Conservation (phyloP, 2,329 filamentous ascomycete genomes). For the Fusarium pseudonygamai region DNA sequence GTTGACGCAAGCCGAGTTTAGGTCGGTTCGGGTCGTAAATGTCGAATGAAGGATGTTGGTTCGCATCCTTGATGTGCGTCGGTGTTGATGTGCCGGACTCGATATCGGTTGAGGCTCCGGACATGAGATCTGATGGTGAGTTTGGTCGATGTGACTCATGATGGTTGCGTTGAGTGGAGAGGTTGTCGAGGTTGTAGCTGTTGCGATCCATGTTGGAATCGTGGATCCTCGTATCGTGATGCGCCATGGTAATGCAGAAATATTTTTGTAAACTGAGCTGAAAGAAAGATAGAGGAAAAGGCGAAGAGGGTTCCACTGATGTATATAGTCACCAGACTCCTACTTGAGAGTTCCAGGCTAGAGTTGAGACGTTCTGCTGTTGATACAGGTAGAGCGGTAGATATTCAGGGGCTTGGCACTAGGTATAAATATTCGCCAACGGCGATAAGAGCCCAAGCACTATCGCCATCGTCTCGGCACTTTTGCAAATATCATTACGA, state of each 20-base stretch:
- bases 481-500: conserved; percentile 10
- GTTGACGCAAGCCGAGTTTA: conserved; percentile 52
- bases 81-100: conserved; percentile 19
- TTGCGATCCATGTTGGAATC: neutral
- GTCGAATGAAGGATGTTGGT: conserved; percentile 5
- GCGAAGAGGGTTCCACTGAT: neutral
- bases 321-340: neutral
- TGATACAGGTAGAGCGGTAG: neutral
- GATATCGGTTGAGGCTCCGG: conserved; percentile 8
- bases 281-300: neutral
- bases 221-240: neutral
- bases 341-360: neutral
- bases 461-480: neutral
- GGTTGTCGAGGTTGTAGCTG: conserved; percentile 11
- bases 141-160: neutral
- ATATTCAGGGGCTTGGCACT: conserved; percentile 4
- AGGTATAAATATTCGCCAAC: conserved; percentile 4
- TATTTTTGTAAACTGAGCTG: neutral
- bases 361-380: neutral
- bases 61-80: neutral
- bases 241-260: neutral
- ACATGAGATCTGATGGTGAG: neutral
- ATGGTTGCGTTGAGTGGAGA: neutral
- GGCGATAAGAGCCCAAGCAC: neutral
- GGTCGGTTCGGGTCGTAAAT: conserved; percentile 33